phyloP scores from a whole-genome alignment of 805 yeast genomes.

The Wickerhamomyces xylosicus region DNA sequence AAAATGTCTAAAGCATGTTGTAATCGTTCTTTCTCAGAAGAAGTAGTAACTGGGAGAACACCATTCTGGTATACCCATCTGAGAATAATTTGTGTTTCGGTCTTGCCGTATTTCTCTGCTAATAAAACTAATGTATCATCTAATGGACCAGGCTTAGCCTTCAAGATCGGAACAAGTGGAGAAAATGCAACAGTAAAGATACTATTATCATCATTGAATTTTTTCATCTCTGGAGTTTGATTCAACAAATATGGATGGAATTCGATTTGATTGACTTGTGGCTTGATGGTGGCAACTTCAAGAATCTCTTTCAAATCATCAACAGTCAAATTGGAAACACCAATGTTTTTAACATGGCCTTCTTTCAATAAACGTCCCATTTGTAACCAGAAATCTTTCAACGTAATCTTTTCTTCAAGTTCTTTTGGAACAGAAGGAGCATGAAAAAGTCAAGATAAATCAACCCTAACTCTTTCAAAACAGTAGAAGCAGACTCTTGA shows the following conservation, averaged over 20 bases:
- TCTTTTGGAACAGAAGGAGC: slow-evolving; percentile 38
- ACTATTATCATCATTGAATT: slow-evolving; percentile 33
- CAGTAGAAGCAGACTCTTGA: slow-evolving; percentile 30
- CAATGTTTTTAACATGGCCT: slow-evolving; percentile 52
- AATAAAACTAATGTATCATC: slow-evolving; percentile 29
- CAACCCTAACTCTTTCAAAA: slow-evolving; percentile 32
- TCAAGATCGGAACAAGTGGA: slow-evolving; percentile 34
- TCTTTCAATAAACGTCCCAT: slow-evolving; percentile 29
- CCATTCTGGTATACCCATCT: slow-evolving; percentile 57
- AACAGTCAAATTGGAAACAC: slow-evolving; percentile 56
- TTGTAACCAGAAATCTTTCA: slow-evolving; percentile 42
- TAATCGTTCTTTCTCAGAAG: slow-evolving; percentile 42
- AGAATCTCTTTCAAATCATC: slow-evolving; percentile 37
- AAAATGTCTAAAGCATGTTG: slow-evolving; percentile 42
- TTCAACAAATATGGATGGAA: slow-evolving; percentile 58
- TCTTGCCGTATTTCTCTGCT: slow-evolving; percentile 40
- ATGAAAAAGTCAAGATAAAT: slow-evolving; percentile 51
- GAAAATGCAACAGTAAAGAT: slow-evolving; percentile 51
- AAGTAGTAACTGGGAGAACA: slow-evolving; percentile 57
- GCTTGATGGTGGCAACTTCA: slow-evolving; percentile 34
- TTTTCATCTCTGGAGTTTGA: slow-evolving; percentile 46
- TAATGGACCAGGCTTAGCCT: slow-evolving; percentile 28
- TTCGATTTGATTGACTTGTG: slow-evolving; percentile 62
- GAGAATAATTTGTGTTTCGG: slow-evolving; percentile 47
- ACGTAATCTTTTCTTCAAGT: slow-evolving; percentile 19